These are phyloP conservation scores for Psilocybe cyanescens DNA, from an alignment of 768 basidiomycete genomes.

Conservation along the genomic window DNA sequence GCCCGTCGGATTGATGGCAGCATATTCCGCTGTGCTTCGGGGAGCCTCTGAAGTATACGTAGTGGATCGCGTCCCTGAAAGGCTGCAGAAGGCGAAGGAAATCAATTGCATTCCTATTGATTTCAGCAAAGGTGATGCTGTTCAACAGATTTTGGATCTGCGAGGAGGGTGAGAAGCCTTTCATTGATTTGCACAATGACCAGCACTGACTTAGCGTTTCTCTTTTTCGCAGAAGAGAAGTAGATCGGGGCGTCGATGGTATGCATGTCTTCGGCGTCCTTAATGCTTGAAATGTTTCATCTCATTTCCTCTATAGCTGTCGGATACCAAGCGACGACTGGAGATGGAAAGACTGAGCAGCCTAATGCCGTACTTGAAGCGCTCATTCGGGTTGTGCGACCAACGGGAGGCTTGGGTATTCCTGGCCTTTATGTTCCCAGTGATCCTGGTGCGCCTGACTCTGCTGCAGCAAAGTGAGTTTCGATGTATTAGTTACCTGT, in stretches of 20 bases:
- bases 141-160: slow-evolving; percentile 47
- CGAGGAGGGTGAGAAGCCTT: slow-evolving; percentile 42
- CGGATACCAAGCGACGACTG: slow-evolving; percentile 57
- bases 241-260: slow-evolving; percentile 58
- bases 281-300: not conserved
- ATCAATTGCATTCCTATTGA: slow-evolving; percentile 57
- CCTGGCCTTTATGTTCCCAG: slow-evolving; percentile 60
- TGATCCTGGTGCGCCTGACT: slow-evolving; percentile 59
- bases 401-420: slow-evolving; percentile 61
- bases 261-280: not conserved
- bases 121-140: slow-evolving; percentile 50
- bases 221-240: slow-evolving; percentile 38
- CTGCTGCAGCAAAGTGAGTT: slow-evolving; percentile 50
- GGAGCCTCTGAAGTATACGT: slow-evolving; percentile 59
- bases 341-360: slow-evolving; percentile 58
- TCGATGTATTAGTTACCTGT: not conserved
- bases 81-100: slow-evolving; percentile 52
- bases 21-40: slow-evolving; percentile 54
- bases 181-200: not conserved
- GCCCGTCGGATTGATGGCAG: slow-evolving; percentile 61
- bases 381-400: slow-evolving; percentile 53
- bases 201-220: not conserved
- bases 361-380: slow-evolving; percentile 57
- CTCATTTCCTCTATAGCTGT: slow-evolving; percentile 35
- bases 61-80: slow-evolving; percentile 58